phyloP scores from a whole-genome alignment of 2,329 filamentous ascomycete species.

The Fusarium vanettenii region DNA sequence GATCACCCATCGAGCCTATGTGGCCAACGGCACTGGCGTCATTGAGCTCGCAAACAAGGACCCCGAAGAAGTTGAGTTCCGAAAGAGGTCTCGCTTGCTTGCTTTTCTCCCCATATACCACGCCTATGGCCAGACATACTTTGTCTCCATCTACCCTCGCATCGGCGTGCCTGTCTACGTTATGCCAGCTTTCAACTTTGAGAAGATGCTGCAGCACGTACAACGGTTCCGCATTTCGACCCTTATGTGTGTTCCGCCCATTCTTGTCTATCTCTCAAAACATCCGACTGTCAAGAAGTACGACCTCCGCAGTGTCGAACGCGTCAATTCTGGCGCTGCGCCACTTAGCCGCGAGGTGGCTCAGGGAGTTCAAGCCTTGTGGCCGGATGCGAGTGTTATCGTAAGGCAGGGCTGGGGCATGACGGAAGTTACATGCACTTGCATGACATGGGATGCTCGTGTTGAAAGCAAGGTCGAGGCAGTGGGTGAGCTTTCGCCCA shows the following conservation, averaged over 20 bases:
- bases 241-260: slow-evolving; percentile 77
- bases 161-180: slow-evolving; percentile 74
- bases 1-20: slow-evolving; percentile 79
- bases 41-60: slow-evolving; percentile 54
- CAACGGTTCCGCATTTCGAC: slow-evolving; percentile 75
- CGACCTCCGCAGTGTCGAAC: slow-evolving; percentile 74
- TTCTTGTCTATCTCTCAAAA: slow-evolving; percentile 79
- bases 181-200: slow-evolving; percentile 82
- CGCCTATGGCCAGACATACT: slow-evolving; percentile 77
- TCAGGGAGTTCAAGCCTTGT: slow-evolving; percentile 60
- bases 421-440: slow-evolving; percentile 83
- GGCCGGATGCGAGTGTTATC: slow-evolving; percentile 51
- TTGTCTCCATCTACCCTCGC: slow-evolving; percentile 68
- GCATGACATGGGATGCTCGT: slow-evolving; percentile 77
- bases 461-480: slow-evolving; percentile 2
- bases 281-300: slow-evolving; percentile 73
- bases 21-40: slow-evolving; percentile 76
- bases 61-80: slow-evolving; percentile 58
- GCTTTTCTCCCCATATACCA: slow-evolving; percentile 84
- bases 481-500: slow-evolving; percentile 50
- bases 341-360: slow-evolving; percentile 67
- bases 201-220: slow-evolving; percentile 75
- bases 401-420: slow-evolving; percentile 84
- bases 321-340: slow-evolving; percentile 74
- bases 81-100: slow-evolving; percentile 56